phyloP scores from a whole-genome alignment of 23 red algal genomes.

The Cyanidium caldarium region DNA sequence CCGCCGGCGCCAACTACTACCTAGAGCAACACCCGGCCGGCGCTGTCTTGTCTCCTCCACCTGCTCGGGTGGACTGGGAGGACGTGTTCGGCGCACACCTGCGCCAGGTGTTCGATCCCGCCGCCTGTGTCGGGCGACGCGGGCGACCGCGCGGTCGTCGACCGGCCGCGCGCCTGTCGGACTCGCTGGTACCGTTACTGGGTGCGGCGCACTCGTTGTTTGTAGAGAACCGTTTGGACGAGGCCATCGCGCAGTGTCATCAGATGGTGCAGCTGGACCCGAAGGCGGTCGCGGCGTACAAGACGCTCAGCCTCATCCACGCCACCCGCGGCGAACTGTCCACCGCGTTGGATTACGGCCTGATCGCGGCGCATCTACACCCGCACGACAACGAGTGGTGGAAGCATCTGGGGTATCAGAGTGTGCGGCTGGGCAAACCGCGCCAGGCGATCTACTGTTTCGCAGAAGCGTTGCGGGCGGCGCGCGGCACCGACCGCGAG shows the following conservation, averaged over 20 bases:
- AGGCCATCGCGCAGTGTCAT: constrained; percentile 22
- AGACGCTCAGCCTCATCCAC: constrained; percentile 56
- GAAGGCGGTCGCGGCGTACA: constrained; percentile 49
- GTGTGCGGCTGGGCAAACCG: background rate
- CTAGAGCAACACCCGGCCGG: background rate
- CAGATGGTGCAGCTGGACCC: constrained; percentile 56
- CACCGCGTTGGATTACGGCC: constrained; percentile 43
- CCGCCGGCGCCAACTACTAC: background rate
- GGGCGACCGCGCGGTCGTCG: background rate
- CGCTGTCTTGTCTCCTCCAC: too few relatives aligned
- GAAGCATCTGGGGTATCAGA: constrained; percentile 33
- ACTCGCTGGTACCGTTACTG: background rate
- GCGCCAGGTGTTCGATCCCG: background rate
- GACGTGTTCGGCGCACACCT: background rate
- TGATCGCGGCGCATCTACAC: constrained; percentile 67
- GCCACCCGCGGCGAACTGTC: constrained; percentile 30
- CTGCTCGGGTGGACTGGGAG: background rate
- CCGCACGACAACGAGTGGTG: constrained; percentile 40
- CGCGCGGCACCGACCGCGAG: background rate
- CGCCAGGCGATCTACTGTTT: background rate
- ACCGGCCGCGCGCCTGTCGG: background rate
- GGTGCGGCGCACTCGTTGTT: background rate
- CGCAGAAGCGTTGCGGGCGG: background rate
- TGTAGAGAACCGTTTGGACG: constrained; percentile 15
- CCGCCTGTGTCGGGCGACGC: background rate